Conservation (phyloP, 192 early-diverging fungal genomes). For the Podila epicladia region DNA sequence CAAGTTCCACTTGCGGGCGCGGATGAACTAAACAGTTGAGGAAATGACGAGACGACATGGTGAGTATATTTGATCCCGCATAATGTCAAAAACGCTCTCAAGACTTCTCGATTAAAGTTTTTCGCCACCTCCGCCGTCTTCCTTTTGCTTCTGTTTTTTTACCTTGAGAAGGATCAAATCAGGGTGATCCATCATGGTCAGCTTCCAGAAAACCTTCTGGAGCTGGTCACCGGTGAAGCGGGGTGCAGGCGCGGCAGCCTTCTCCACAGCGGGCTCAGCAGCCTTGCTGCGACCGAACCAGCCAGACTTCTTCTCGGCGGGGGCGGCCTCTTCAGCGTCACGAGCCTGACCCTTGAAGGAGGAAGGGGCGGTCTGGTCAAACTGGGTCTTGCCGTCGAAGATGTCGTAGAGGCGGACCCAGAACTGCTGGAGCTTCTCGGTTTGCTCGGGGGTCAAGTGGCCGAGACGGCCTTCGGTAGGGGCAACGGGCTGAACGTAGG, state of each 20-base stretch:
- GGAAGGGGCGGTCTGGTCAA: constrained; percentile 48
- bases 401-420: constrained; percentile 54
- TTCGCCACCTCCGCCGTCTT: not conserved
- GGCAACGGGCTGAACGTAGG: constrained; percentile 42
- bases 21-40: constrained; percentile 65
- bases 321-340: constrained; percentile 27
- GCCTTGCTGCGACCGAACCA: constrained; percentile 46
- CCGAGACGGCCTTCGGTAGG: constrained; percentile 50
- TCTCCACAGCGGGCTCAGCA: constrained; percentile 3
- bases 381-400: constrained; percentile 52
- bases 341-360: constrained; percentile 52
- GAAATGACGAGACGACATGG: not conserved
- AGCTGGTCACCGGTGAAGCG: constrained; percentile 41
- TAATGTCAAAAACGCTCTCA: not conserved
- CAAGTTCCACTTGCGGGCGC: constrained; percentile 93
- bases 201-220: constrained; percentile 41
- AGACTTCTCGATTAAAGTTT: not conserved
- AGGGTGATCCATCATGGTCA: constrained; percentile 52
- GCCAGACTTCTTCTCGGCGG: constrained; percentile 40
- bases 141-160: constrained; percentile 3
- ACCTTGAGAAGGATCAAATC: constrained; percentile 50
- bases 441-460: constrained; percentile 56
- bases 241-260: constrained; percentile 23
- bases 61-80: not conserved
- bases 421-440: constrained; percentile 53